phyloP scores from a whole-genome alignment of 768 basidiomycete genomes.

The Dentipellis fragilis region DNA sequence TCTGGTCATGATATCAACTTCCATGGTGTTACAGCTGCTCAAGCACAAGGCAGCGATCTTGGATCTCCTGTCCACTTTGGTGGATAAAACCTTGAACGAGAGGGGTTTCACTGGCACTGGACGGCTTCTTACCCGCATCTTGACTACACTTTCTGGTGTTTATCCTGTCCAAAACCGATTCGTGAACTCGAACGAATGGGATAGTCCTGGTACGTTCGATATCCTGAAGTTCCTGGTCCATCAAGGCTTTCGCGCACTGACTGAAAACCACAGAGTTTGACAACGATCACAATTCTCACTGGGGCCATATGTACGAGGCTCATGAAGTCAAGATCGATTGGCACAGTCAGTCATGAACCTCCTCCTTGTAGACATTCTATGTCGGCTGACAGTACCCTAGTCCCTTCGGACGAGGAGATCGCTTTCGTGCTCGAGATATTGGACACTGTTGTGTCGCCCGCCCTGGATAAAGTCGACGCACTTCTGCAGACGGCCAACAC shows the following conservation, averaged over 20 bases:
- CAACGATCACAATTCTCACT: conserved; percentile 50
- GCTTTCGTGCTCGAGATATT: conserved; percentile 73
- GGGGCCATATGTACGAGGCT: conserved; percentile 74
- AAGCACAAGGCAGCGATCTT: conserved; percentile 59
- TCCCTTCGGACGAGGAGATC: conserved; percentile 62
- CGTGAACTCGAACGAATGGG: conserved; percentile 76
- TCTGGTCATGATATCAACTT: not conserved
- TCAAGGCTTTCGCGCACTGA: not conserved
- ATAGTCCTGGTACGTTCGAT: conserved; percentile 50
- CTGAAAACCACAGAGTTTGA: conserved; percentile 42
- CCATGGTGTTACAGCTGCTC: conserved; percentile 40
- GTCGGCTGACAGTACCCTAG: conserved; percentile 19
- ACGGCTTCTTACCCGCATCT: conserved; percentile 61
- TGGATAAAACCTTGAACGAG: conserved; percentile 79
- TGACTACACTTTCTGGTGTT: conserved; percentile 65
- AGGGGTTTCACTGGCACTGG: conserved; percentile 79
- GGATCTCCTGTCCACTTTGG: conserved; percentile 49
- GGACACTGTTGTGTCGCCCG: conserved; percentile 53
- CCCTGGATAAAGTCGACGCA: conserved; percentile 54
- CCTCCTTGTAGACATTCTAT: conserved; percentile 2
- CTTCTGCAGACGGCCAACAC: conserved; percentile 43
- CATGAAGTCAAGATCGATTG: conserved; percentile 79
- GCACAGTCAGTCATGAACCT: conserved; percentile 49
- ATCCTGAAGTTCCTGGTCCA: not conserved
- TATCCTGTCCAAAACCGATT: conserved; percentile 75